Percentiles rank a stretch among this genome's conserved stretches.
Evolutionary conservation across 805 yeast species (phyloP).

Genomic region (Monosporozyma siamensis): DNA sequence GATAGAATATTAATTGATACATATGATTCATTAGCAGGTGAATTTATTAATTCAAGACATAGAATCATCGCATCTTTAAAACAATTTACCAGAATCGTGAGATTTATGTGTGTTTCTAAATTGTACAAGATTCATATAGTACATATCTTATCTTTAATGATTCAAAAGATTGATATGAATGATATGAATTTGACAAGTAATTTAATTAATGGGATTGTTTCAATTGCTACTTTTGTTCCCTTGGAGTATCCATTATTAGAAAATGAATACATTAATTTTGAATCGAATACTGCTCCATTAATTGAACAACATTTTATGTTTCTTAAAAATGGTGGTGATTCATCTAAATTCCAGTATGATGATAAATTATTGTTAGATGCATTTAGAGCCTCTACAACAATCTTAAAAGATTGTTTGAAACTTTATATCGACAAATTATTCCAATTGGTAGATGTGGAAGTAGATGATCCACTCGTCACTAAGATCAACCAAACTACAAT

Average conservation of each 20-base stretch:
- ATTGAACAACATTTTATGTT: constrained; percentile 55
- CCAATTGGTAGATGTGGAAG: constrained; percentile 47
- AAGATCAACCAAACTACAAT: constrained; percentile 39
- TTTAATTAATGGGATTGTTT: constrained; percentile 59
- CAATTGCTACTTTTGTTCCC: constrained; percentile 66
- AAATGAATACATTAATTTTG: constrained; percentile 35
- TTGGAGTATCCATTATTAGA: constrained; percentile 43
- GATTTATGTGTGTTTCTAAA: constrained; percentile 56
- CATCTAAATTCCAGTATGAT: constrained; percentile 43
- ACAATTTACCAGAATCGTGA: constrained; percentile 52
- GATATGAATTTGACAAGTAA: constrained; percentile 74
- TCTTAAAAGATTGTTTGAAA: constrained; percentile 52
- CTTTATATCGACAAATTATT: constrained; percentile 54
- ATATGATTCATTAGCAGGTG: constrained; percentile 61
- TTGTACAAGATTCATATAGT: constrained; percentile 70
- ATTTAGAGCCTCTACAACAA: constrained; percentile 60
- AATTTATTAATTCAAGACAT: constrained; percentile 67
- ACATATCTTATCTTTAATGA: constrained; percentile 54
- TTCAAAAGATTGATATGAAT: constrained; percentile 83
- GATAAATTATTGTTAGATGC: constrained; percentile 44
- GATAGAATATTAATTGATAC: constrained; percentile 55
- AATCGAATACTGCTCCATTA: constrained; percentile 40
- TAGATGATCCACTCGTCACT: constrained; percentile 32
- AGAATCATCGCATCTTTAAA: constrained; percentile 67
- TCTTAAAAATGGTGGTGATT: constrained; percentile 33